Percentiles rank a stretch among this genome's conserved stretches.
Conservation (phyloP, 2,329 filamentous ascomycete species). For the Xylaria digitata region DNA sequence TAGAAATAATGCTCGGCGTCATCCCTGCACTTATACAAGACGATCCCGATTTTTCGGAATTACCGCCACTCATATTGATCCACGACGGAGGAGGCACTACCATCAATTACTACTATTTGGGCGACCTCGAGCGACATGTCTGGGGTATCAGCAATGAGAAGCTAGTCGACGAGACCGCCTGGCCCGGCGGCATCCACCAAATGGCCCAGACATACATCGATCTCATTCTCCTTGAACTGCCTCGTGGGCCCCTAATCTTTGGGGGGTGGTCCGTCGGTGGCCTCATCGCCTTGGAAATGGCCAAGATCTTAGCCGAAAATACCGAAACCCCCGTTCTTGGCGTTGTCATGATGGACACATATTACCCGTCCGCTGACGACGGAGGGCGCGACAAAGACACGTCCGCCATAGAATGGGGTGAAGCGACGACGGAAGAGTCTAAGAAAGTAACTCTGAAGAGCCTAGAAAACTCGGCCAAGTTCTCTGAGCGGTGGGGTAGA, state of each 20-base stretch:
- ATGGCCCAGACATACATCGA: conserved; percentile 23
- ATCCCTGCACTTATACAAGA: conserved; percentile 27
- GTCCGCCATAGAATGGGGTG: conserved; percentile 26
- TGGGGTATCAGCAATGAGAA: conserved; percentile 26
- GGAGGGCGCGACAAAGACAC: conserved; percentile 4
- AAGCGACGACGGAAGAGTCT: conserved; percentile 27
- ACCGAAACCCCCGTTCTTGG: conserved; percentile 20
- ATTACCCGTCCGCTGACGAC: conserved; percentile 19
- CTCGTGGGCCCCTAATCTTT: conserved; percentile 17
- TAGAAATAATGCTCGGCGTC: conserved; percentile 14
- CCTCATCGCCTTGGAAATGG: conserved; percentile 28
- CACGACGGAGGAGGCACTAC: conserved; percentile 29
- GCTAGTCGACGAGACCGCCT: conserved; percentile 14
- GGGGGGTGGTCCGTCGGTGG: conserved; percentile 27
- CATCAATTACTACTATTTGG: conserved; percentile 21
- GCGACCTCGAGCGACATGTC: conserved; percentile 20
- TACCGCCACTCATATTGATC: conserved; percentile 15
- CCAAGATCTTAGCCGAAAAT: conserved; percentile 15
- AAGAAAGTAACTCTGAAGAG: conserved; percentile 18
- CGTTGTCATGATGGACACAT: conserved; percentile 28
- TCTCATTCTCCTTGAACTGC: conserved; percentile 21
- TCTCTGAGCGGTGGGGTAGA: conserved; percentile 21
- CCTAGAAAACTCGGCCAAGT: conserved; percentile 22
- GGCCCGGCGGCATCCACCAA: conserved; percentile 24
- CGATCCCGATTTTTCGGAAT: conserved; percentile 27